Percentiles rank a stretch among this genome's conserved stretches.
phyloP scores from a whole-genome alignment of 129 eudicot species.

The carrot (Daucus carota) region DNA sequence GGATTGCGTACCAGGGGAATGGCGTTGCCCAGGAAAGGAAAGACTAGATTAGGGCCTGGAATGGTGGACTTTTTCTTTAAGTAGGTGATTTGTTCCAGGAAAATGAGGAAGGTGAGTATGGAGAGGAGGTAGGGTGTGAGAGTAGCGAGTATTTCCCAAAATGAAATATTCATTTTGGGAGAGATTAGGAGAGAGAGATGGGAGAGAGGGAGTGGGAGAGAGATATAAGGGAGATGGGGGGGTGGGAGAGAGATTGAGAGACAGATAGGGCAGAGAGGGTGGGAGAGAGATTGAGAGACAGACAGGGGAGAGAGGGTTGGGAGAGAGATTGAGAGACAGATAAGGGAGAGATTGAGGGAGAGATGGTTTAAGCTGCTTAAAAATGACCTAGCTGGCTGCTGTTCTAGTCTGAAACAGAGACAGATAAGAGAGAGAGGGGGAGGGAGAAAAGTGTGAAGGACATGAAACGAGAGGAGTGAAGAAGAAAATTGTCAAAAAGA shows the following conservation, averaged over 20 bases:
- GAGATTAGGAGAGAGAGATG: neutral
- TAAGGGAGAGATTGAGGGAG: neutral
- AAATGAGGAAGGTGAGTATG: conserved; percentile 20
- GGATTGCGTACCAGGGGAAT: conserved; percentile 51
- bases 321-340: neutral
- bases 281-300: neutral
- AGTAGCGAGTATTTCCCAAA: conserved; percentile 14
- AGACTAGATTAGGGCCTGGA: conserved; percentile 58
- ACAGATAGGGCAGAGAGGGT: no score
- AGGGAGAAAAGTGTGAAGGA: neutral
- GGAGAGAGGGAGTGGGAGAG: neutral
- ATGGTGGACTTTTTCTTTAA: conserved; percentile 43
- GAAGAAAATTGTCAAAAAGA: neutral
- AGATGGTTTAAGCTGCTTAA: no score
- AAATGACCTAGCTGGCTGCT: no score
- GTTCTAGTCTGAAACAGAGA: no score
- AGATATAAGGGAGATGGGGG: no score
- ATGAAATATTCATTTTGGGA: neutral
- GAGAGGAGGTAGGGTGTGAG: conserved; percentile 36
- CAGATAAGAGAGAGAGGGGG: neutral
- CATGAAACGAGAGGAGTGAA: neutral
- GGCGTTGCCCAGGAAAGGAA: conserved; percentile 81
- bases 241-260: neutral
- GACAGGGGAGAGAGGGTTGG: neutral
- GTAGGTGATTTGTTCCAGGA: conserved; percentile 55